These are phyloP conservation scores for Sclerotinia minor DNA, from an alignment of 2,329 filamentous ascomycete genomes.

Conservation along the genomic window DNA sequence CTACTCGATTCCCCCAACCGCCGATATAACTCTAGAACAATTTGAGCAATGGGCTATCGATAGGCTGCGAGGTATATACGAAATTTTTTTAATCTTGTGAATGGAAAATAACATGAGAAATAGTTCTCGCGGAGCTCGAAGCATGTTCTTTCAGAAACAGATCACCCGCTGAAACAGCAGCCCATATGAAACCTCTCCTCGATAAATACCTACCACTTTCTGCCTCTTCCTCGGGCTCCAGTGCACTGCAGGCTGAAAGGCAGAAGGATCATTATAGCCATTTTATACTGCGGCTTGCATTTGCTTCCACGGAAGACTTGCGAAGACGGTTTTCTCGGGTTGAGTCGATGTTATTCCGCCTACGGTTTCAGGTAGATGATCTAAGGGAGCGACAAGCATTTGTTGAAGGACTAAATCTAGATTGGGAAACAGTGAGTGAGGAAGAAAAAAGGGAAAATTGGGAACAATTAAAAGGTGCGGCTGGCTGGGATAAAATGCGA, in stretches of 20 bases:
- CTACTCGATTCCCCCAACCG: constrained; percentile 83
- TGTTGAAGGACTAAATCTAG: constrained; percentile 71
- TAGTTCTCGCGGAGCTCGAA: constrained; percentile 85
- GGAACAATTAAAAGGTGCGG: constrained; percentile 41
- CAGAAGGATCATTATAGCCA: constrained; percentile 98
- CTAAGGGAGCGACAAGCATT: constrained; percentile 71
- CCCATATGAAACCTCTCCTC: constrained; percentile 82
- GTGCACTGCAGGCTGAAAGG: constrained; percentile 67
- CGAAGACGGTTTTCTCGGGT: constrained; percentile 81
- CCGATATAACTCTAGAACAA: constrained; percentile 92
- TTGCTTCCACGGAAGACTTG: constrained; percentile 87
- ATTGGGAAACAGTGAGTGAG: constrained; percentile 80
- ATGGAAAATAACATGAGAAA: constrained; percentile 19
- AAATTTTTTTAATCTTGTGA: constrained; percentile 40
- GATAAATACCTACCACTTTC: constrained; percentile 83
- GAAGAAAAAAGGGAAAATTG: constrained; percentile 63
- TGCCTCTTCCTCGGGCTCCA: constrained; percentile 65
- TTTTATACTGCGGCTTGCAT: constrained; percentile 92
- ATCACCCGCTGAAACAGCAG: constrained; percentile 73
- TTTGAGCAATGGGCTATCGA: constrained; percentile 99
- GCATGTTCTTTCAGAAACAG: constrained; percentile 95
- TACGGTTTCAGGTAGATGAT: constrained; percentile 79
- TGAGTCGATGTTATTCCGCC: constrained; percentile 84
- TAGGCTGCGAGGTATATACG: constrained; percentile 68
- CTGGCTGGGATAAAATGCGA: constrained; percentile 43